Percentiles rank a stretch among this genome's conserved stretches.
Evolutionary conservation across 2,329 filamentous ascomycete genomes (phyloP).

Genomic region (Penicillium oxalicum): DNA sequence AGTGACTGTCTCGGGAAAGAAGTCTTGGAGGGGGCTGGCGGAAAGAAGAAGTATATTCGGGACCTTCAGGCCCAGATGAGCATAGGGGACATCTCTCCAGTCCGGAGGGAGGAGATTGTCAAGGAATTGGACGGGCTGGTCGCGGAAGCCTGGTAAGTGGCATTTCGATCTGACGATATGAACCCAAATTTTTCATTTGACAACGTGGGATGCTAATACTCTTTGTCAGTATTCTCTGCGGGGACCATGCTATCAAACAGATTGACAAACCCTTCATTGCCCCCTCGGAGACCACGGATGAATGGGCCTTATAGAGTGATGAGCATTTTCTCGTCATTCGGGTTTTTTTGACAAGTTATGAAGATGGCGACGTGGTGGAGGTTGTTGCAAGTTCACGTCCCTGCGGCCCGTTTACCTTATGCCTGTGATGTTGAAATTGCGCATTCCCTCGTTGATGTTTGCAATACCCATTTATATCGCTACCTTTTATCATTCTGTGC

Average conservation of each 20-base stretch:
- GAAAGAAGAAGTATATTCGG: constrained; percentile 70
- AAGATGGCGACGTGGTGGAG: too few relatives aligned
- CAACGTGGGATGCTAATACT: constrained; percentile 15
- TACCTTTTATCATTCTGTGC: too few relatives aligned
- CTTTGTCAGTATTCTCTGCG: constrained; percentile 71
- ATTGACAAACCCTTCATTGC: constrained; percentile 90
- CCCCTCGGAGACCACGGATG: constrained; percentile 63
- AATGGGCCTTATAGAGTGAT: constrained; percentile 63
- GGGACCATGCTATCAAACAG: constrained; percentile 87
- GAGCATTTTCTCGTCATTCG: too few relatives aligned
- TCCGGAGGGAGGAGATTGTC: constrained; percentile 73
- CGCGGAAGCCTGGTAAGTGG: constrained; percentile 73
- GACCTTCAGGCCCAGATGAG: constrained; percentile 81
- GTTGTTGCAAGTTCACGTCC: too few relatives aligned
- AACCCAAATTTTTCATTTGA: background rate
- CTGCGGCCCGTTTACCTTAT: too few relatives aligned
- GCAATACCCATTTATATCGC: constrained; percentile 8
- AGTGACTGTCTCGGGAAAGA: constrained; percentile 85
- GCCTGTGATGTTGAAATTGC: too few relatives aligned
- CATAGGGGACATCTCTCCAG: constrained; percentile 63
- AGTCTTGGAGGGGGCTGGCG: constrained; percentile 76
- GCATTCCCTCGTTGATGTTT: background rate
- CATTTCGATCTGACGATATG: background rate
- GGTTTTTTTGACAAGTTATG: too few relatives aligned
- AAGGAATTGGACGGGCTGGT: constrained; percentile 88